A percentile compares a stretch with the other conserved stretches of the same genome.
phyloP scores from a whole-genome alignment of 768 basidiomycete genomes.

The Lentinula guzmanii region DNA sequence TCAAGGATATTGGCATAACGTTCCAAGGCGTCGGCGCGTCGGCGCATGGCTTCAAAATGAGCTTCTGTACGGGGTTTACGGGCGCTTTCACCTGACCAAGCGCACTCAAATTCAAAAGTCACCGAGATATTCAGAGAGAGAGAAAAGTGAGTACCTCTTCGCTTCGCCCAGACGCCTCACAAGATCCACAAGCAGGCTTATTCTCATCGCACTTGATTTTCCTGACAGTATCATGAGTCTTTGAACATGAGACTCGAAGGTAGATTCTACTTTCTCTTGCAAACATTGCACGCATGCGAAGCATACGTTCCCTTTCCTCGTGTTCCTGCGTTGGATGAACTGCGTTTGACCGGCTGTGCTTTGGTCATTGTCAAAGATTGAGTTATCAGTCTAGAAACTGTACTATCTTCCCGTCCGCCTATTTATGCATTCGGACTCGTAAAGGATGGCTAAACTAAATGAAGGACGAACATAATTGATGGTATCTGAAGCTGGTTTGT shows the following conservation, averaged over 20 bases:
- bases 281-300: constrained; percentile 31
- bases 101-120: constrained; percentile 24
- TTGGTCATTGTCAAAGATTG: neutral
- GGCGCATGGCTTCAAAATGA: constrained; percentile 38
- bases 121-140: neutral
- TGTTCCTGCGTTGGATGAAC: neutral
- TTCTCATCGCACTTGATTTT: constrained; percentile 42
- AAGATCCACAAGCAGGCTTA: constrained; percentile 37
- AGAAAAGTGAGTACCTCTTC: constrained; percentile 25
- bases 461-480: neutral
- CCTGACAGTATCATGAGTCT: constrained; percentile 16
- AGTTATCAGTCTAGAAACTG: neutral
- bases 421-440: neutral
- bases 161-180: constrained; percentile 28
- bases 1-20: constrained; percentile 36
- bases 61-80: constrained; percentile 39
- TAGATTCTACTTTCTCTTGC: constrained; percentile 31
- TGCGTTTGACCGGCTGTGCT: neutral
- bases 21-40: constrained; percentile 31
- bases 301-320: constrained; percentile 29
- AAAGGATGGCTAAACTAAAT: neutral
- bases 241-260: neutral
- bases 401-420: neutral
- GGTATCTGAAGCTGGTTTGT: neutral
- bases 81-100: constrained; percentile 35